These are phyloP conservation scores for Candida incommunis DNA, from an alignment of 805 yeast species.

Conservation along the genomic window DNA sequence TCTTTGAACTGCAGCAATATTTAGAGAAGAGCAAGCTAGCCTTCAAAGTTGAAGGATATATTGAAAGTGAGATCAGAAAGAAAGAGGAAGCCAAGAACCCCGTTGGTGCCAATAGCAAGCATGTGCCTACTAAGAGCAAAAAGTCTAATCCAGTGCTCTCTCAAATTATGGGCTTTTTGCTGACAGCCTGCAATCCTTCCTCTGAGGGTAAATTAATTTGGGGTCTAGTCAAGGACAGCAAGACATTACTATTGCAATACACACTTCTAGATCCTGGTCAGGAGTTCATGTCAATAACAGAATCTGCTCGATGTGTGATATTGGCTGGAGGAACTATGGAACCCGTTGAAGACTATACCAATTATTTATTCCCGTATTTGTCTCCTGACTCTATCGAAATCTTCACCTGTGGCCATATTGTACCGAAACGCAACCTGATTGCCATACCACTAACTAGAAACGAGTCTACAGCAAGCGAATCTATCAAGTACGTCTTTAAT, in stretches of 20 bases:
- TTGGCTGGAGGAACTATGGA: constrained; percentile 95
- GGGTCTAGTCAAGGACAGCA: constrained; percentile 24
- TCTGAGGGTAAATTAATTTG: constrained; percentile 69
- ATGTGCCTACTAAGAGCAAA: constrained; percentile 2
- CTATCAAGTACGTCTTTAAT: constrained; percentile 43
- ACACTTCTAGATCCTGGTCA: constrained; percentile 69
- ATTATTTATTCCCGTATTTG: constrained; percentile 52
- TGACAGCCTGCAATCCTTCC: constrained; percentile 56
- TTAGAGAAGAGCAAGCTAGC: constrained; percentile 61
- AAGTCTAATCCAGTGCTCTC: constrained; percentile 38
- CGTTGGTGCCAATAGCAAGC: constrained; percentile 4
- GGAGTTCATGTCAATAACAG: constrained; percentile 50
- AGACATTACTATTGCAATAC: constrained; percentile 36
- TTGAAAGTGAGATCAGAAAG: constrained; percentile 21
- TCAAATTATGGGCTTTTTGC: constrained; percentile 49
- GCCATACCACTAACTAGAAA: constrained; percentile 37
- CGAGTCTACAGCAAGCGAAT: constrained; percentile 10
- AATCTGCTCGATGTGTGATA: constrained; percentile 52
- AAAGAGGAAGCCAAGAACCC: constrained; percentile 4
- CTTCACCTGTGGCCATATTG: constrained; percentile 73
- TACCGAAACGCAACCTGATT: constrained; percentile 52
- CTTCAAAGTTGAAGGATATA: constrained; percentile 64
- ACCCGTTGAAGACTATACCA: constrained; percentile 58
- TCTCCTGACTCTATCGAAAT: constrained; percentile 26
- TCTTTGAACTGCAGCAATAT: constrained; percentile 52